Evolutionary conservation across 2,329 filamentous ascomycete genomes (phyloP), one percentile per base, ranked within the genome.

Genomic region (Chaetomium strumarium): DNA sequence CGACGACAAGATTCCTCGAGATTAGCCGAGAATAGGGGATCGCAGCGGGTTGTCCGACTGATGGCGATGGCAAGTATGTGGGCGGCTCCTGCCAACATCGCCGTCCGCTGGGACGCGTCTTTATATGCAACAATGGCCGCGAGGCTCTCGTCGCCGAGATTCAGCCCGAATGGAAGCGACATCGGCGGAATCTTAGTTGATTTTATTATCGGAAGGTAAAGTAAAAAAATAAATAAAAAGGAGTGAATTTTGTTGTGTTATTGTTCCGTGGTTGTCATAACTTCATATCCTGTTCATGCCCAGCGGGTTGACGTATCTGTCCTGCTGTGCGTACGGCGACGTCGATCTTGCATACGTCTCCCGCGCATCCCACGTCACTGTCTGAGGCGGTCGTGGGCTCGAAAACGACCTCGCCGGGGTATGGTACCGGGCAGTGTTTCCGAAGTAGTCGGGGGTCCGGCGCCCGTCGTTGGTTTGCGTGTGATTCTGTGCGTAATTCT

Each of bases 381-480:
- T 55, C 49, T 60, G 60, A 39, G 78, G 76, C 7, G 76, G 74
- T 24, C 75, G 71, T 5, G 79, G 78, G 58, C 73, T 79, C 45
- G 79, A 82, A 62, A 78, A 81, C 0, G 79, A 82, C 51, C 75
- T 71, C 46, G 71, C 68, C 20, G 79, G 79, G 8, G 76, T 70
- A 61, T 79, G 74, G 57, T 82, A 82, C 53, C 73, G 71, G 29
- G 75, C 74, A n/a, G 76, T 73, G 42, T 73, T 70, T 45, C 74
- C 77, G 62, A 80, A 81, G 63, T 78, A 81, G 61, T 82, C 79
- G 52, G 76, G 75, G 13, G 75, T 78, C 58, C 69, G 68, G 53
- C 73, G 73, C 55, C 74, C 74, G 55, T 64, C 63, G 48, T 57
- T 55, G 43, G 49, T 50, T 49, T 54, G 30, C 39, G 38, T 33